A percentile compares a stretch with the other conserved stretches of the same genome.
These are phyloP conservation scores for Fraxinus angustifolia DNA, from an alignment of 305 asterid genomes.

Conservation along the genomic window DNA sequence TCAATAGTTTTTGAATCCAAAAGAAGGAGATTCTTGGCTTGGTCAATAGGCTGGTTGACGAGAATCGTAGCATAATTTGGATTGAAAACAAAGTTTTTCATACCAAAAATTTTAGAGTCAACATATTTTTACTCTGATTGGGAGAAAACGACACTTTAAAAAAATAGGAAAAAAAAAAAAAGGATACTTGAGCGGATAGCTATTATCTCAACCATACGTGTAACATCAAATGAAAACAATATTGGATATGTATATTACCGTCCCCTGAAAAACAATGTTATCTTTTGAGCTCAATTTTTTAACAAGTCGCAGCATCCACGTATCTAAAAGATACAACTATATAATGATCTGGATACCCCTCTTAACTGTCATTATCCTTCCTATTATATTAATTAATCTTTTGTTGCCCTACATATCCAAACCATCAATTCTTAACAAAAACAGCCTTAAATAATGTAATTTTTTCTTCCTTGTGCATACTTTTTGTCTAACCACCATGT, in stretches of 20 bases:
- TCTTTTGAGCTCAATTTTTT: neutral
- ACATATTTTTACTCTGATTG: neutral
- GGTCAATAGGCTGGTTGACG: too few relatives aligned
- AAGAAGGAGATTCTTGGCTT: too few relatives aligned
- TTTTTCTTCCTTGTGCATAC: neutral
- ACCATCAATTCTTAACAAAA: conserved; percentile 5
- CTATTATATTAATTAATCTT: neutral
- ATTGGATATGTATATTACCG: neutral
- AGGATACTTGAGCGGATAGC: neutral
- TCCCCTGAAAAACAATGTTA: neutral
- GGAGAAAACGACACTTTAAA: neutral
- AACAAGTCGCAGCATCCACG: neutral
- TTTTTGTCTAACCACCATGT: conserved; percentile 26
- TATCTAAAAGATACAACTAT: neutral
- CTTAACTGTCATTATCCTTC: neutral
- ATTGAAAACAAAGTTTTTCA: too few relatives aligned
- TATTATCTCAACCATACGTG: neutral
- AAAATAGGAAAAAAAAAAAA: too few relatives aligned
- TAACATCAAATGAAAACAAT: neutral
- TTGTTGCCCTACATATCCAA: neutral
- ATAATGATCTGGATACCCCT: neutral
- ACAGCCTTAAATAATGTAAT: conserved; percentile 13
- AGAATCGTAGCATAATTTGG: too few relatives aligned
- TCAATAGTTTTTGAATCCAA: too few relatives aligned
- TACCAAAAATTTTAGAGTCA: too few relatives aligned